phyloP scores from a whole-genome alignment of 108 stramenopile genomes.

The Nitzschia palea region DNA sequence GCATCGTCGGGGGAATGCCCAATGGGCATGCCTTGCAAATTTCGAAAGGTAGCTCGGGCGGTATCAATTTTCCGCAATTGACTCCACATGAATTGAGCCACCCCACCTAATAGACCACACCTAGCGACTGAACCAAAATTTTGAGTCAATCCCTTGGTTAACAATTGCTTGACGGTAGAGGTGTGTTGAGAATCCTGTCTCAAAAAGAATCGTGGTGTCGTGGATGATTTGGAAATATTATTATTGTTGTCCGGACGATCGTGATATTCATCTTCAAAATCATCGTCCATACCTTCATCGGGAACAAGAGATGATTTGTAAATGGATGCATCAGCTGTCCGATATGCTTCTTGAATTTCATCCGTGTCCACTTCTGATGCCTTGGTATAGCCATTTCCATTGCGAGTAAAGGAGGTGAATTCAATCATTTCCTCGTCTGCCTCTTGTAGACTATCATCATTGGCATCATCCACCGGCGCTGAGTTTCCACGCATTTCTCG shows the following conservation, averaged over 20 bases:
- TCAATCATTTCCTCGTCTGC: constrained; percentile 13
- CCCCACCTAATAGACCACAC: constrained; percentile 80
- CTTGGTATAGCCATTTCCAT: constrained; percentile 21
- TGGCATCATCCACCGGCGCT: neutral
- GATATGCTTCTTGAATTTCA: constrained; percentile 73
- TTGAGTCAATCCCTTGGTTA: constrained; percentile 54
- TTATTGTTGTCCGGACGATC: constrained; percentile 6
- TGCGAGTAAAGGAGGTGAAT: constrained; percentile 5
- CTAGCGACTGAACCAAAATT: constrained; percentile 81
- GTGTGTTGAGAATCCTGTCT: neutral
- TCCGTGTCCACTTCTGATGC: constrained; percentile 9
- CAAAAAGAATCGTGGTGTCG: neutral
- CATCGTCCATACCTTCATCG: constrained; percentile 72
- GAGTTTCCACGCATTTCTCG: constrained; percentile 40
- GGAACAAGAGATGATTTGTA: constrained; percentile 59
- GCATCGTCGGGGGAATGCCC: constrained; percentile 11
- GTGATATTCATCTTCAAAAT: constrained; percentile 67
- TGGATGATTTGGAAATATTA: constrained; percentile 2
- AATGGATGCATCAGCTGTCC: constrained; percentile 63
- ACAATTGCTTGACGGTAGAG: constrained; percentile 65
- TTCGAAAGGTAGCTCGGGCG: constrained; percentile 41
- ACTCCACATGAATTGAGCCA: constrained; percentile 82
- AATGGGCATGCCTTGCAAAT: constrained; percentile 71
- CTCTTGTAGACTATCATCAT: neutral
- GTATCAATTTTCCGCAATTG: constrained; percentile 68